phyloP scores from a whole-genome alignment of 2,329 filamentous ascomycete species.

The Arthrobotrys sphaeroides region DNA sequence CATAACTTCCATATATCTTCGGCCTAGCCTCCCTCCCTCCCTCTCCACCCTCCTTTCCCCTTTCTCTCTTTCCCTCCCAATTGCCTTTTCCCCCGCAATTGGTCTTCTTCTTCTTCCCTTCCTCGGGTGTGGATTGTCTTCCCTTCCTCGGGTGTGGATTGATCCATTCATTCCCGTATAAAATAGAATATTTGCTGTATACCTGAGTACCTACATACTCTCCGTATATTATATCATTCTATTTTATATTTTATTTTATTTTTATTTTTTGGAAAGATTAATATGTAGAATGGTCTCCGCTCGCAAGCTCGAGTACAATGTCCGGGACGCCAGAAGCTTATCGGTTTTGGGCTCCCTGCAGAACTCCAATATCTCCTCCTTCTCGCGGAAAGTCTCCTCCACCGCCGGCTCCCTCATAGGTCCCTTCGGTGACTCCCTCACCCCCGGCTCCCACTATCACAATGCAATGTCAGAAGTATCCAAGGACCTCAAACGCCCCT shows the following conservation, averaged over 20 bases:
- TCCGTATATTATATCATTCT: no score
- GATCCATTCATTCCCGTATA: no score
- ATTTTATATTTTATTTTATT: no score
- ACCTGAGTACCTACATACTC: no score
- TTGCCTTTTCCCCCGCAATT: slow-evolving; percentile 28
- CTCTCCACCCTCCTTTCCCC: slow-evolving; percentile 53
- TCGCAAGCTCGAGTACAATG: not conserved
- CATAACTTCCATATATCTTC: no score
- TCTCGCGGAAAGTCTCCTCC: slow-evolving; percentile 91
- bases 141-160: no score
- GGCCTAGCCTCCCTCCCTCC: not conserved
- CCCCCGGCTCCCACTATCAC: slow-evolving; percentile 76
- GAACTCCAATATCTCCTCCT: slow-evolving; percentile 66
- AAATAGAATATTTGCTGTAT: no score
- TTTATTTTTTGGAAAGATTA: not conserved
- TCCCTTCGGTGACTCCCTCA: slow-evolving; percentile 68
- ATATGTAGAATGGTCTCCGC: slow-evolving; percentile 20
- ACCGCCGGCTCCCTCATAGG: slow-evolving; percentile 91
- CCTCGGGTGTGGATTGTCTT: no score
- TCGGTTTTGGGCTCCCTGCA: slow-evolving; percentile 48
- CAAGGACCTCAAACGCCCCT: slow-evolving; percentile 83
- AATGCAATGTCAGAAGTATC: slow-evolving; percentile 88
- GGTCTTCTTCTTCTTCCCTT: no score
- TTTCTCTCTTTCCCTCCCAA: slow-evolving; percentile 35
- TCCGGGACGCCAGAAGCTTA: not conserved